Conservation (phyloP, 106 monocot genomes). For the Vanilla planifolia region DNA sequence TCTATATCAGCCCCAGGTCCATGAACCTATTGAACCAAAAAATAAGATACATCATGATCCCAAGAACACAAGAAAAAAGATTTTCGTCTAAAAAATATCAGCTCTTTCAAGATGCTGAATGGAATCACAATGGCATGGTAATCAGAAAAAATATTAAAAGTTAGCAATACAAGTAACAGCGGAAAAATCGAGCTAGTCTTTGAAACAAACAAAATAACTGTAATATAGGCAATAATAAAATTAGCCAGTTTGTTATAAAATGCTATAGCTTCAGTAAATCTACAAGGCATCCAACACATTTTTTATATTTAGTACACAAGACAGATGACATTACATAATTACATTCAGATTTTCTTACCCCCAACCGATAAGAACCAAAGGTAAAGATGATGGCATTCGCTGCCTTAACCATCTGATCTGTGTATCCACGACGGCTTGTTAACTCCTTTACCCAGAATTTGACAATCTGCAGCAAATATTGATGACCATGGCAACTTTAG, state of each 20-base stretch:
- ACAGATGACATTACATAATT: not conserved
- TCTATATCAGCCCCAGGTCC: constrained; percentile 93
- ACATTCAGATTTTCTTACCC: constrained; percentile 47
- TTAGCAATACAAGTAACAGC: too few relatives aligned
- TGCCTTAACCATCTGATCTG: constrained; percentile 92
- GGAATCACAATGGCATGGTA: too few relatives aligned
- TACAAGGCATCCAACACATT: not conserved
- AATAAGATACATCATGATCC: too few relatives aligned
- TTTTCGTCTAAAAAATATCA: too few relatives aligned
- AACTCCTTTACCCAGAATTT: constrained; percentile 95
- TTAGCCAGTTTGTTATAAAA: too few relatives aligned
- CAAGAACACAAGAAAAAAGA: too few relatives aligned
- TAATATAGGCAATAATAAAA: too few relatives aligned
- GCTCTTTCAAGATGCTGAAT: too few relatives aligned
- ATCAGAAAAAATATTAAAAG: too few relatives aligned
- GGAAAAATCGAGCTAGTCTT: too few relatives aligned
- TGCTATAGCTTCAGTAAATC: not conserved
- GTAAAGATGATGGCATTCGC: constrained; percentile 95
- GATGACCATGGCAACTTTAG: constrained; percentile 2
- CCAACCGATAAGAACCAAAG: constrained; percentile 95
- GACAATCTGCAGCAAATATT: constrained; percentile 41
- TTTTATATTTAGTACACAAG: not conserved
- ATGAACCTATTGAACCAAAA: constrained; percentile 55
- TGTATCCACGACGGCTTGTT: constrained; percentile 78
- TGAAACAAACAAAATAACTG: too few relatives aligned